Conservation (phyloP, 805 yeast species). For the Lachancea fermentati region DNA sequence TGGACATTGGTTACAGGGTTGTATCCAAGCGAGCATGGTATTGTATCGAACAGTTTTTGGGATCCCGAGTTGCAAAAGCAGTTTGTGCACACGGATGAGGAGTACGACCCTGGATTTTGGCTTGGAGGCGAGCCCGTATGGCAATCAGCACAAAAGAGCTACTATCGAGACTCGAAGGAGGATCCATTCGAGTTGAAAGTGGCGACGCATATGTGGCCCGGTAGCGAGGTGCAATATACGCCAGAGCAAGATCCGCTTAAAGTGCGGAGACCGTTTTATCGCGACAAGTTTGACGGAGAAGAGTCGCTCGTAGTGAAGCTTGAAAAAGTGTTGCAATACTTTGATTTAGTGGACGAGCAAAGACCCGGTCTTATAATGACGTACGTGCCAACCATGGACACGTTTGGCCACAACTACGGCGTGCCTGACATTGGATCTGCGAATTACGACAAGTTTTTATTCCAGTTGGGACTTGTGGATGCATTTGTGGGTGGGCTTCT, state of each 20-base stretch:
- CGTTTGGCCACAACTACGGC: slow-evolving; percentile 71
- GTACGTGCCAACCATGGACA: slow-evolving; percentile 78
- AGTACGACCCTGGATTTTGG: slow-evolving; percentile 64
- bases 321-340: slow-evolving; percentile 55
- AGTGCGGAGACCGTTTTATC: slow-evolving; percentile 40
- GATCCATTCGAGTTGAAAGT: slow-evolving; percentile 12
- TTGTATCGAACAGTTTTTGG: slow-evolving; percentile 43
- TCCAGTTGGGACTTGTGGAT: slow-evolving; percentile 61
- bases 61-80: slow-evolving; percentile 52
- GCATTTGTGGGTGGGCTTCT: slow-evolving; percentile 47
- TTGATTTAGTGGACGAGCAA: slow-evolving; percentile 43
- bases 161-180: slow-evolving; percentile 46
- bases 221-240: slow-evolving; percentile 57
- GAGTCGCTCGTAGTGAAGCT: slow-evolving; percentile 56
- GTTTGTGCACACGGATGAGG: slow-evolving; percentile 51
- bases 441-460: not conserved
- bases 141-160: slow-evolving; percentile 65
- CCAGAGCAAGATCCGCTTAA: not conserved
- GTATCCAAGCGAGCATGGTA: slow-evolving; percentile 79
- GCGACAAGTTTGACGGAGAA: slow-evolving; percentile 59
- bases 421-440: slow-evolving; percentile 11
- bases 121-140: slow-evolving; percentile 82
- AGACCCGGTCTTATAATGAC: slow-evolving; percentile 75
- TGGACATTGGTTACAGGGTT: slow-evolving; percentile 88
- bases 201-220: slow-evolving; percentile 93